phyloP scores from a whole-genome alignment of 345 rosid genomes.

The Atalantia buxifolia region DNA sequence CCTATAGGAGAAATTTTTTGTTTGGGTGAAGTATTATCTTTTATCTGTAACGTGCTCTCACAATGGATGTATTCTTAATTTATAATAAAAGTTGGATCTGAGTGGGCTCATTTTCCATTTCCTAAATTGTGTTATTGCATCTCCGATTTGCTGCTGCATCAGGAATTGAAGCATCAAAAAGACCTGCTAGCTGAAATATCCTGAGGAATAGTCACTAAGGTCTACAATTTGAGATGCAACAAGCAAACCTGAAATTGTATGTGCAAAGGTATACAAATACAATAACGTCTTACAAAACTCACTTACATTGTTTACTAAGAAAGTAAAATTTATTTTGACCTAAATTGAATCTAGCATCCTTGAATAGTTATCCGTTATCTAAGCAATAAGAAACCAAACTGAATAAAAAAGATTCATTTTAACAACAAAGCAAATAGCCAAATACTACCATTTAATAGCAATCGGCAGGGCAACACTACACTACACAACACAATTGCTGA shows the following conservation, averaged over 20 bases:
- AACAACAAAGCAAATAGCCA: background rate
- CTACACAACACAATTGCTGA: background rate
- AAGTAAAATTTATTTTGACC: background rate
- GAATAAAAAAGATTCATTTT: background rate
- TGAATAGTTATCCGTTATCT: background rate
- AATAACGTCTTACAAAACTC: background rate
- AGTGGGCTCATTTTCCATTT: slow-evolving; percentile 2
- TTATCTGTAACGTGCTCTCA: background rate
- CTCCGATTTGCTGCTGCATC: background rate
- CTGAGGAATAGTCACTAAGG: background rate
- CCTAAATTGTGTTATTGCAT: background rate
- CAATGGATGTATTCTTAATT: background rate
- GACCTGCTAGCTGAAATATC: background rate
- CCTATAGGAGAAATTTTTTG: background rate
- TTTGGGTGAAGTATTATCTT: background rate
- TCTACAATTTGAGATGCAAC: no score
- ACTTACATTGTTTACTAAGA: background rate
- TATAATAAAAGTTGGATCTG: slow-evolving; percentile 11
- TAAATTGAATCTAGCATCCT: background rate
- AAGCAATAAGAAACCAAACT: background rate
- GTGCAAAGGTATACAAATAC: background rate
- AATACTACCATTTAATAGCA: background rate
- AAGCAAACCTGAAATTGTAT: background rate
- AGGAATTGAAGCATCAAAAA: background rate
- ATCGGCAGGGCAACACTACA: background rate